Conservation (phyloP, 768 basidiomycete genomes). For the Polyporus arcularius region DNA sequence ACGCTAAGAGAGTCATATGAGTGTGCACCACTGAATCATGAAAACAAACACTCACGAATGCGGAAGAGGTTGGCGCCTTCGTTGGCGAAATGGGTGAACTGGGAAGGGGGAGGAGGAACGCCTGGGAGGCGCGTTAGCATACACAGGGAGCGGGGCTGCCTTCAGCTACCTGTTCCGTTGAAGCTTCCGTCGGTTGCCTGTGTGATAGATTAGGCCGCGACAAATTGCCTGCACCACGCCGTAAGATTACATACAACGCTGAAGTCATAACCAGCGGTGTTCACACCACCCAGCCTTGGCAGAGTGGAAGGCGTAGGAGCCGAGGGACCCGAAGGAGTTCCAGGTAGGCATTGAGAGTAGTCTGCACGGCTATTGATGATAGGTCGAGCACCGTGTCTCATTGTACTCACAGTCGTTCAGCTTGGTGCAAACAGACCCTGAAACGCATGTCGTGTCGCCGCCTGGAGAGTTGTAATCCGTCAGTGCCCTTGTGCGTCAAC, state of each 20-base stretch:
- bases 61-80: slow-evolving; percentile 54
- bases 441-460: slow-evolving; percentile 30
- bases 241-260: slow-evolving; percentile 34
- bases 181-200: slow-evolving; percentile 46
- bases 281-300: slow-evolving; percentile 48
- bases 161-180: slow-evolving; percentile 31
- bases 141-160: not conserved
- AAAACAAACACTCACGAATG: slow-evolving; percentile 31
- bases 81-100: slow-evolving; percentile 49
- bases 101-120: slow-evolving; percentile 40
- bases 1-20: slow-evolving; percentile 22
- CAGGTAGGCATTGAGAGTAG: slow-evolving; percentile 35
- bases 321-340: slow-evolving; percentile 15
- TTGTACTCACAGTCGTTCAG: slow-evolving; percentile 27
- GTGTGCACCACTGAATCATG: not conserved
- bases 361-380: slow-evolving; percentile 15
- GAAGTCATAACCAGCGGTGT: slow-evolving; percentile 52
- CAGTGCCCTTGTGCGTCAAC: not conserved
- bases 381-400: not conserved
- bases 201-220: not conserved
- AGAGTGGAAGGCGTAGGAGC: slow-evolving; percentile 24
- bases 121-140: slow-evolving; percentile 11
- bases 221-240: not conserved
- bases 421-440: slow-evolving; percentile 30
- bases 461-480: slow-evolving; percentile 9